Percentiles rank a stretch among this genome's conserved stretches.
These are phyloP conservation scores for Epicoccum sorghinum DNA, from an alignment of 2,329 filamentous ascomycete species.

Conservation along the genomic window DNA sequence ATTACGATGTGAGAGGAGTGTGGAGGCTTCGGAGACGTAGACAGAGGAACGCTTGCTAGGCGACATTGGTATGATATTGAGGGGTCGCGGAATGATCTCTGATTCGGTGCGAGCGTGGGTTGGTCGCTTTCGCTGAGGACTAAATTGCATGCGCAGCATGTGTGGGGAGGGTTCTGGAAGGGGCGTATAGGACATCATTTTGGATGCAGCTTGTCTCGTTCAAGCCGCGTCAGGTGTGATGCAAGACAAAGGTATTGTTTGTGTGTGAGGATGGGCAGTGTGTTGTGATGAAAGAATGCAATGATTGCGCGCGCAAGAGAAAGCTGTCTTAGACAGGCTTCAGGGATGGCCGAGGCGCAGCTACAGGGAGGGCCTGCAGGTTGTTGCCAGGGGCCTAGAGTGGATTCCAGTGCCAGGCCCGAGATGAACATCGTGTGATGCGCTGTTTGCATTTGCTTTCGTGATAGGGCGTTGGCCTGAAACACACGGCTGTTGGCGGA, in stretches of 20 bases:
- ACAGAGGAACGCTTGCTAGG: slow-evolving; percentile 33
- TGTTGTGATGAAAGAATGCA: slow-evolving; percentile 22
- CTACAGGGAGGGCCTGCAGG: slow-evolving; percentile 31
- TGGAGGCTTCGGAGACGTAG: slow-evolving; percentile 34
- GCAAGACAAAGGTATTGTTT: slow-evolving; percentile 16
- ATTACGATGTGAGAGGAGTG: slow-evolving; percentile 29
- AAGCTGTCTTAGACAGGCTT: slow-evolving; percentile 22
- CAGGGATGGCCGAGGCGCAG: slow-evolving; percentile 21
- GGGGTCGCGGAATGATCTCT: slow-evolving; percentile 29
- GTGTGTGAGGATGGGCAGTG: slow-evolving; percentile 8
- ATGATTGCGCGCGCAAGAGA: slow-evolving; percentile 20
- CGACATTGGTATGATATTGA: slow-evolving; percentile 25
- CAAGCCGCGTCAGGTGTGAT: slow-evolving; percentile 5
- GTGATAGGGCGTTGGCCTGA: slow-evolving; percentile 12
- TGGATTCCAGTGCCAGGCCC: slow-evolving; percentile 11
- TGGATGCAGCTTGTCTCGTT: slow-evolving; percentile 12
- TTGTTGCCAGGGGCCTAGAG: slow-evolving; percentile 26
- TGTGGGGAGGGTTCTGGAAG: slow-evolving; percentile 23
- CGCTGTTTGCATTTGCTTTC: slow-evolving; percentile 7
- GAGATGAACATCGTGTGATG: slow-evolving; percentile 19
- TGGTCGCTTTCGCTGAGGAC: slow-evolving; percentile 27
- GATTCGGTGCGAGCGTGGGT: slow-evolving; percentile 32
- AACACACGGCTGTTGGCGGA: slow-evolving; percentile 11
- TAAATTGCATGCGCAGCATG: slow-evolving; percentile 26
- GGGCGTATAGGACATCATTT: slow-evolving; percentile 29